phyloP scores from a whole-genome alignment of 2,329 filamentous ascomycete genomes.

The Coniella vitis region DNA sequence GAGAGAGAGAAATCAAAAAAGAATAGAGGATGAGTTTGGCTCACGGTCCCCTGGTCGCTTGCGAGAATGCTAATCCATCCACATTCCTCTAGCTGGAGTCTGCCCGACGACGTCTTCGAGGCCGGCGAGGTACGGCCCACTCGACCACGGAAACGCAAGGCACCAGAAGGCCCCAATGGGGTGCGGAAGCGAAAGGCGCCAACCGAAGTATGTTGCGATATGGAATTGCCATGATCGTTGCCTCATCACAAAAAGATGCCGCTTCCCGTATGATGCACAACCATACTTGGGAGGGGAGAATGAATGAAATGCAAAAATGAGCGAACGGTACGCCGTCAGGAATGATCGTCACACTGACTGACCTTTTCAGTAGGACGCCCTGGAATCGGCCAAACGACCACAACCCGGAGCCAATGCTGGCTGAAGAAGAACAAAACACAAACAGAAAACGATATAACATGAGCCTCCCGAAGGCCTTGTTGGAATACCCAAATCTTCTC shows the following conservation, averaged over 20 bases:
- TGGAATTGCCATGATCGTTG: not conserved
- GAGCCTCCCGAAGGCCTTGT: too few relatives aligned
- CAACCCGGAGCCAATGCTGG: conserved; percentile 24
- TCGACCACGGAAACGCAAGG: conserved; percentile 50
- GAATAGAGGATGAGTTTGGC: too few relatives aligned
- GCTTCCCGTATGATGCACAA: not conserved
- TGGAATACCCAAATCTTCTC: too few relatives aligned
- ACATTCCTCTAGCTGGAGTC: conserved; percentile 59
- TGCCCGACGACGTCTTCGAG: conserved; percentile 86
- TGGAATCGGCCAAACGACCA: conserved; percentile 14
- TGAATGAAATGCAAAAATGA: not conserved
- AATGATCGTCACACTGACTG: conserved; percentile 4
- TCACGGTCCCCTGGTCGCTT: not conserved
- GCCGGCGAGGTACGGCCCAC: conserved; percentile 66
- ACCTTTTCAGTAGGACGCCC: conserved; percentile 14
- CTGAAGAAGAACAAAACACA: conserved; percentile 16
- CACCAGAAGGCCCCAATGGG: conserved; percentile 29
- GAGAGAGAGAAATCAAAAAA: too few relatives aligned
- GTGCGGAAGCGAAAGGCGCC: conserved; percentile 43
- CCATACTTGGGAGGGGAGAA: too few relatives aligned
- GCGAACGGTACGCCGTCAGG: not conserved
- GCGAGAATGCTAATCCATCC: conserved; percentile 14
- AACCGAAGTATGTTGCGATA: conserved; percentile 30
- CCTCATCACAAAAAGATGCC: conserved; percentile 3
- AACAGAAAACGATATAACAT: too few relatives aligned